Evolutionary conservation across 1,284 basidiomycete species (phyloP).

Genomic region (Vanrija sp.): DNA sequence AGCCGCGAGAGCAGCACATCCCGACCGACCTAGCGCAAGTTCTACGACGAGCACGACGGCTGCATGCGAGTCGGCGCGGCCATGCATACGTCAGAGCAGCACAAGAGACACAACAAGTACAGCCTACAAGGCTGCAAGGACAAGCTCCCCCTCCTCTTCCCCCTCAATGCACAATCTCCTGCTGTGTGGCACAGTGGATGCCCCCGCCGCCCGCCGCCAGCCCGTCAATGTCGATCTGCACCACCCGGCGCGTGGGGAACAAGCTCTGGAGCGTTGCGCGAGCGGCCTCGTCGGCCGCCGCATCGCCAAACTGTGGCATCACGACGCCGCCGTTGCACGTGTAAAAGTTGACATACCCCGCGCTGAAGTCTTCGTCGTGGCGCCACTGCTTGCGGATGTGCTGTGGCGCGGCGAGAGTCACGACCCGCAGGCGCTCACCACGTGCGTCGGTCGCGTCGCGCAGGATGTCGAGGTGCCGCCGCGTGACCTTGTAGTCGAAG

Average conservation of each 20-base stretch:
- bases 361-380: conserved; percentile 12
- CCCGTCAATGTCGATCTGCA: conserved; percentile 4
- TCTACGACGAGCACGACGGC: too few relatives aligned
- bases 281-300: background rate
- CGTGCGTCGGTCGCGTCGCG: conserved; percentile 1
- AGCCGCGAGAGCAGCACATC: too few relatives aligned
- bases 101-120: too few relatives aligned
- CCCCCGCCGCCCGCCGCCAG: conserved; percentile 4
- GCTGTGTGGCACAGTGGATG: conserved; percentile 10
- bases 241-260: conserved; percentile 1
- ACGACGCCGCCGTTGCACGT: background rate
- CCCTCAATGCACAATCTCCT: background rate
- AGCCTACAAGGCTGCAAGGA: too few relatives aligned
- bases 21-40: too few relatives aligned
- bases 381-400: background rate
- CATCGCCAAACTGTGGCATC: conserved; percentile 5
- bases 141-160: background rate
- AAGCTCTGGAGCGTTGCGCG: background rate
- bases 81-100: too few relatives aligned
- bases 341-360: conserved; percentile 14
- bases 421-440: background rate
- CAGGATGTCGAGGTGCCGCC: conserved; percentile 2
- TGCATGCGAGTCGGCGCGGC: too few relatives aligned
- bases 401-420: background rate
- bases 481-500: conserved; percentile 7